Base-by-base conservation (phyloP, 495 filamentous ascomycete genomes). In the Lepraria neglecta region DNA sequence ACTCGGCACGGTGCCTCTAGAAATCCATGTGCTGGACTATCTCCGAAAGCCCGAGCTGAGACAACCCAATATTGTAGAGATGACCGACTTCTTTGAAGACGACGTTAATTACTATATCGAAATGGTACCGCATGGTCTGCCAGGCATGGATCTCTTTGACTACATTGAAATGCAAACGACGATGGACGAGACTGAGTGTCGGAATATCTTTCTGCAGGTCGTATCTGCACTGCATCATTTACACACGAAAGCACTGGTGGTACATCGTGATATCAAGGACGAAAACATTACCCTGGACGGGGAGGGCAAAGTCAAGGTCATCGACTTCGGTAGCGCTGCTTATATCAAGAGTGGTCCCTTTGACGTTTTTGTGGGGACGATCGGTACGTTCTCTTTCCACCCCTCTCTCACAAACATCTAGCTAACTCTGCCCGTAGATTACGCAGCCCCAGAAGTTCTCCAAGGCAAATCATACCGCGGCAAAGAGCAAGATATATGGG, bases 31-130 rank as follows among this genome's bases (percentile, higher is more conserved):
- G 47, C 78, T 99, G 11, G 90, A 99, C 71, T 99, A 92, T 70
- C 84, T 99, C 1, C 85, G 91, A 35, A 81, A 88, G 5, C 91
- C 95, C 64, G 92, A 89, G 30, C 77, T 92, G 44, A 87, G 83
- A 67, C 94, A 99, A 69, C 88, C 91, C 28, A 97, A 97, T 68
- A 96, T 99, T 62, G 90, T 99, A 31, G 94, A 97, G 75, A 97
- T 99, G 95, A 84, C 87, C 42, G 92, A 95, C 61, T 99, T 97
- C 74, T 99, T 99, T 70, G 94, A 99, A 71, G 95, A 99, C 59
- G 90, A 95, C 62, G 77, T 91, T 69, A 97, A 99, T 67, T 99
- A 99, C 71, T 97, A 99, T 69, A 99, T 99, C 67, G 95, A 97
- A 69, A 98, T 97, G 94, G 78, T 89, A 6, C 94, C 94, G 14